Base-by-base conservation (phyloP, 208 protist genomes). In the Novymonas esmeraldas region DNA sequence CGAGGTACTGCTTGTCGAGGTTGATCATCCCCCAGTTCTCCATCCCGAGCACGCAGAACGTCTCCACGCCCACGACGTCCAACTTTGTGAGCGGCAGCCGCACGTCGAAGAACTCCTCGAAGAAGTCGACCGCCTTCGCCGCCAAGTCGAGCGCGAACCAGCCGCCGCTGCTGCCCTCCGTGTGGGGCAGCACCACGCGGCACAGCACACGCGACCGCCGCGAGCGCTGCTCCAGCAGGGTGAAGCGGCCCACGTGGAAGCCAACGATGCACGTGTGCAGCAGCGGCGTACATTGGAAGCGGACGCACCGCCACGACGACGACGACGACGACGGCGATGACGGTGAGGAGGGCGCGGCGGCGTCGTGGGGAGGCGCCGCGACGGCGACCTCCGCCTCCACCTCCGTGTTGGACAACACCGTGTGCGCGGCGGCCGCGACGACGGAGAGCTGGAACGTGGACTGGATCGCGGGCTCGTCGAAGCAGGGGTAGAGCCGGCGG, bases 21-120 rank as follows among this genome's bases (percentile, higher is more conserved):
- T 82, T 95, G 24, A 98, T 87, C 39, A 97, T 83, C 22, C 97
- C 96, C 88, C 86, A 97, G 78, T 98, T 97, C 57, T 93, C 88
- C 89, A 95, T 93, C 14, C 85, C 89, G 6, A 93, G 73, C 22
- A 63, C n/a, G 5, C 33, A 52, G 49, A 87, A 82, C 11, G 44
- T 34, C 38, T 76, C 63, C 51, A 91, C 16, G 5, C 67, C 76
- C 10, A 92, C 73, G 29, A 90, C 33, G 73, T 98, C 94, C 11
- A 97, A 49, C 71, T 99, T 99, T 20, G 78, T 81, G 26, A 99
- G 78, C n/a, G 92, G 92, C 66, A 96, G 95, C 31, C 36, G 66
- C 24, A 92, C 74, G 33, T 86, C 58, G 70, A 97, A 98, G 52
- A 93, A 98, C 26, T 97, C 83, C 2, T 83, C 73, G 45, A 94